Conservation (phyloP, 2,329 filamentous ascomycete genomes). For the Blumeria hordei region DNA sequence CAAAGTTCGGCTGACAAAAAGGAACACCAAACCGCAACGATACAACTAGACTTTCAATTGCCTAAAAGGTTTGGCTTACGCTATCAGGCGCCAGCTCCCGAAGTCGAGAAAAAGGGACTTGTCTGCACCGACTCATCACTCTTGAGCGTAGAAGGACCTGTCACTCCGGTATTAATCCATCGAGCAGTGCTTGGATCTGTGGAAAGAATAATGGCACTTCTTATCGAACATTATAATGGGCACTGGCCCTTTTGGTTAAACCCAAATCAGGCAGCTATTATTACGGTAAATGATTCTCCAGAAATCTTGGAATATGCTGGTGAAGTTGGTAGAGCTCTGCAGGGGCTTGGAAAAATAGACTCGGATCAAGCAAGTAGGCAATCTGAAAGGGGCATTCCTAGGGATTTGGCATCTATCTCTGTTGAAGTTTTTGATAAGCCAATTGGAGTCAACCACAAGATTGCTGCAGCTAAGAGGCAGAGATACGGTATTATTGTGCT, state of each 20-base stretch:
- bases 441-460: slow-evolving; percentile 40
- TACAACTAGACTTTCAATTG: slow-evolving; percentile 76
- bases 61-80: slow-evolving; percentile 58
- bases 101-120: slow-evolving; percentile 29
- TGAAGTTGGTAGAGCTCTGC: slow-evolving; percentile 5
- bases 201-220: slow-evolving; percentile 60
- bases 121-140: slow-evolving; percentile 23
- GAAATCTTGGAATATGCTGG: slow-evolving; percentile 11
- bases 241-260: slow-evolving; percentile 78
- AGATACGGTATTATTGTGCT: slow-evolving; percentile 54
- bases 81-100: slow-evolving; percentile 46
- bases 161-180: slow-evolving; percentile 59
- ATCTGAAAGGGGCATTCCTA: not conserved
- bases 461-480: slow-evolving; percentile 43
- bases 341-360: not conserved
- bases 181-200: slow-evolving; percentile 66
- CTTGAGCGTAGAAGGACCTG: slow-evolving; percentile 29
- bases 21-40: slow-evolving; percentile 70
- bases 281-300: slow-evolving; percentile 41
- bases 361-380: not conserved
- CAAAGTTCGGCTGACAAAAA: slow-evolving; percentile 65
- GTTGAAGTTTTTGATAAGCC: slow-evolving; percentile 47
- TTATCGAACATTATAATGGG: slow-evolving; percentile 64
- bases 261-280: slow-evolving; percentile 49
- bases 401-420: slow-evolving; percentile 19